Evolutionary conservation across 2,329 filamentous ascomycete species (phyloP), one percentile per base, ranked within the genome.

Genomic region (Ceratocystis colombiana): DNA sequence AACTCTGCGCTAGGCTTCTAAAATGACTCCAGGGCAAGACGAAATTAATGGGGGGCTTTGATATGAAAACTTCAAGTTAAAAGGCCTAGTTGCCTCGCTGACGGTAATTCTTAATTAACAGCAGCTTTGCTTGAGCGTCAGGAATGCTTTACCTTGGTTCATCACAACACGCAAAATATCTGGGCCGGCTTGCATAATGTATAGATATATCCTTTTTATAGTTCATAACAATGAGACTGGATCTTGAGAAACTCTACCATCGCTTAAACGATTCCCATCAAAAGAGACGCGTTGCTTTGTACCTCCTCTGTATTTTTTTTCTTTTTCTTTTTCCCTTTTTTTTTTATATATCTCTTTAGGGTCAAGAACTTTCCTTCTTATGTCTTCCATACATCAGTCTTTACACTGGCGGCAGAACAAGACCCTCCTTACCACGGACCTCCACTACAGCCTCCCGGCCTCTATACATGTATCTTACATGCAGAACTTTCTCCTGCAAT

Each of bases 391-490:
- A 17, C 45, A 41, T 20, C 10, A 30, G 53, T 37, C 28, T 59
- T 7, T 41, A 41, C 10, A 30, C 25, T 5, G 41, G 22, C 1
- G 66, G 66, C 37, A 68, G 30, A n/a, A 69, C 62, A 66, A 79
- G 68, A 66, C 73, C 76, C 30, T 75, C 73, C 33, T 72, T 69
- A 7, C 75, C 76, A 20, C 70, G 69, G 5, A 78, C 78, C 70
- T 76, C 77, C 70, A 75, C 61, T 10, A 68, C 57, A 7, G 37
- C 44, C 22, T 66, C 64, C 48, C 59, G 64, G 10, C 66, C 66
- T 22, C 66, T 50, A 15, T 68, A 80, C 22, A 74, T 66, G 68
- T 81, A 82, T 66, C 76, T 73, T 17, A 82, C 77, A 59, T 75
- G 74, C 61, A 82, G 72, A 45, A 77, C 74, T 74, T 82, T 82